Evolutionary conservation across 495 filamentous ascomycete species (phyloP).

Genomic region (Neohortaea acidophila): DNA sequence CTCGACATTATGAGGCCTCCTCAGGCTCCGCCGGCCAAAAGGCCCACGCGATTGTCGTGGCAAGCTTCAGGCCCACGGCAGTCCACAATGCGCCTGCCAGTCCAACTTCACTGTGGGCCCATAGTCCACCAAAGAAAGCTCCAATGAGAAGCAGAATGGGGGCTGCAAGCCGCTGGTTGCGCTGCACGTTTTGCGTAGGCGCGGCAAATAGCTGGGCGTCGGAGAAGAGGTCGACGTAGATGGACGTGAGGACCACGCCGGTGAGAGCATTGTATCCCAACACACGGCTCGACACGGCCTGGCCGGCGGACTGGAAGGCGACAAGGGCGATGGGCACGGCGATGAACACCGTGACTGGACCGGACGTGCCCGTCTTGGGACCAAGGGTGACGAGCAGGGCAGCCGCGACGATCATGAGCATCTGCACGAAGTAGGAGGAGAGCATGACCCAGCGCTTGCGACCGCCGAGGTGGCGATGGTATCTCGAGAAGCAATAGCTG

Average conservation of each 20-base stretch:
- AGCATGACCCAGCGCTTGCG: slow-evolving; percentile 47
- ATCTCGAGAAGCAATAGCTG: slow-evolving; percentile 45
- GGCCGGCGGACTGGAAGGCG: slow-evolving; percentile 55
- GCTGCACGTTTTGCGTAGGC: slow-evolving; percentile 35
- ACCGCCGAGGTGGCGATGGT: slow-evolving; percentile 42
- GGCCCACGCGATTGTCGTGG: slow-evolving; percentile 8
- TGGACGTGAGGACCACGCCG: slow-evolving; percentile 55
- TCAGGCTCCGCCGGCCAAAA: slow-evolving; percentile 13
- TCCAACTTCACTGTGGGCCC: slow-evolving; percentile 40
- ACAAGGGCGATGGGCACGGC: slow-evolving; percentile 48
- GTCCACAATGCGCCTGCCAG: slow-evolving; percentile 48
- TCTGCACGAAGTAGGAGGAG: slow-evolving; percentile 43
- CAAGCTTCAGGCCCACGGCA: slow-evolving; percentile 7
- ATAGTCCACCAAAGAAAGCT: slow-evolving; percentile 42
- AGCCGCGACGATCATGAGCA: slow-evolving; percentile 36
- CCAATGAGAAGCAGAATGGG: slow-evolving; percentile 44
- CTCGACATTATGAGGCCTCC: neutral
- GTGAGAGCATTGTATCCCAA: slow-evolving; percentile 46
- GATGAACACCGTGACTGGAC: slow-evolving; percentile 33
- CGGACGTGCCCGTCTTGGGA: slow-evolving; percentile 24
- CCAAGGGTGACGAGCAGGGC: slow-evolving; percentile 42
- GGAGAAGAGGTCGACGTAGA: slow-evolving; percentile 57
- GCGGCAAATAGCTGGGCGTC: slow-evolving; percentile 38
- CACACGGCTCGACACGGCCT: slow-evolving; percentile 52
- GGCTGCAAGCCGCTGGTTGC: slow-evolving; percentile 43